These are phyloP conservation scores for Saturnispora sanitii DNA, from an alignment of 805 yeast genomes.

Conservation along the genomic window DNA sequence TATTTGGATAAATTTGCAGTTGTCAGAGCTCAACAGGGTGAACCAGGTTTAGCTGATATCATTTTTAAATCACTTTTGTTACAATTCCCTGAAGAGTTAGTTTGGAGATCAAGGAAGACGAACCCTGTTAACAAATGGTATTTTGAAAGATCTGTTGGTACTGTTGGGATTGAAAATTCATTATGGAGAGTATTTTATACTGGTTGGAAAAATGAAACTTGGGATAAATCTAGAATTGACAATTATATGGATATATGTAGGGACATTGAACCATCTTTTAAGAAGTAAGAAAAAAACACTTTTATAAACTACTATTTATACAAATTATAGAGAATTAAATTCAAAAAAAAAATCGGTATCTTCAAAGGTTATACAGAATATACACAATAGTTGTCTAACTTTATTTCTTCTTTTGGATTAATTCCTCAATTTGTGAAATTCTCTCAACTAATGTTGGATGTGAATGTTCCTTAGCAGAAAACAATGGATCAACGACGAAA, in stretches of 20 bases:
- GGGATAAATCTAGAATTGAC: slow-evolving; percentile 28
- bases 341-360: no score
- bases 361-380: not conserved
- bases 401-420: slow-evolving; percentile 8
- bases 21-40: slow-evolving; percentile 71
- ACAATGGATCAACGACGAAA: slow-evolving; percentile 85
- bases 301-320: not conserved
- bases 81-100: slow-evolving; percentile 58
- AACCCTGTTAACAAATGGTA: slow-evolving; percentile 98
- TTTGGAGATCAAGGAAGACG: slow-evolving; percentile 82
- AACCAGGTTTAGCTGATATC: slow-evolving; percentile 88
- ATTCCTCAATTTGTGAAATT: slow-evolving; percentile 55
- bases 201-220: slow-evolving; percentile 24
- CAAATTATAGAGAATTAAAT: not conserved
- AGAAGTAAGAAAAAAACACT: not conserved
- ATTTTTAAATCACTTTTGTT: slow-evolving; percentile 71
- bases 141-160: slow-evolving; percentile 80
- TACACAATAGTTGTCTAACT: not conserved
- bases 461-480: slow-evolving; percentile 78
- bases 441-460: slow-evolving; percentile 93
- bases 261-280: slow-evolving; percentile 47
- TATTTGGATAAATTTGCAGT: slow-evolving; percentile 95
- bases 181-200: slow-evolving; percentile 34
- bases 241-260: slow-evolving; percentile 47
- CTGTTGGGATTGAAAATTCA: slow-evolving; percentile 35